Percentiles rank a stretch among this genome's conserved stretches.
Evolutionary conservation across 2,329 filamentous ascomycete genomes (phyloP).

Genomic region (Laburnicola sp.): DNA sequence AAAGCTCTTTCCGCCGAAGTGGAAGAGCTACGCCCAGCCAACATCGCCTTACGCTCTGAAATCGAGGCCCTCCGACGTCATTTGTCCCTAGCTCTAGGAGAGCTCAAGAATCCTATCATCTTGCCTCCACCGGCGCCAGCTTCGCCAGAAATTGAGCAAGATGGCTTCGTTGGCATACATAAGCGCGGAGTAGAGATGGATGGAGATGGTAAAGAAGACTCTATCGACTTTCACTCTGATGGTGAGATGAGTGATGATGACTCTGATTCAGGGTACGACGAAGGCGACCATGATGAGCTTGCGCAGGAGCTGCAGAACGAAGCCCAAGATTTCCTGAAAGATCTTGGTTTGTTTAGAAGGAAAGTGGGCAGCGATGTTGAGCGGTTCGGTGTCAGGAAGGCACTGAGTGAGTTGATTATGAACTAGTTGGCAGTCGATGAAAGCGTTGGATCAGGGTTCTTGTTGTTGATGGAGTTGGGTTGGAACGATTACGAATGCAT

Average conservation of each 20-base stretch:
- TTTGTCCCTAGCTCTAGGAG: constrained; percentile 80
- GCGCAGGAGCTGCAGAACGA: constrained; percentile 74
- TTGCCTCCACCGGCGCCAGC: constrained; percentile 44
- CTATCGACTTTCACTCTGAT: constrained; percentile 30
- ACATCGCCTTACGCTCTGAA: constrained; percentile 65
- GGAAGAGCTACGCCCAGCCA: constrained; percentile 52
- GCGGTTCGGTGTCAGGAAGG: constrained; percentile 55
- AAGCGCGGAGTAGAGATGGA: constrained; percentile 15
- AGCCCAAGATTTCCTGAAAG: constrained; percentile 80
- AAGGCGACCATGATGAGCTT: constrained; percentile 60
- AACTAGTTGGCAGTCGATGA: constrained; percentile 1
- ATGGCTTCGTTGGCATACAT: constrained; percentile 29
- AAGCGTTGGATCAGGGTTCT: too few species aligned
- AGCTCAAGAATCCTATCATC: constrained; percentile 89
- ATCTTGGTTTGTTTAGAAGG: constrained; percentile 76
- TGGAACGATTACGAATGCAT: constrained; percentile 32
- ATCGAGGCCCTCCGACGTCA: constrained; percentile 89
- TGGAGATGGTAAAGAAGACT: constrained; percentile 32
- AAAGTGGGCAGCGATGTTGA: constrained; percentile 84
- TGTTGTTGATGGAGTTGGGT: constrained; percentile 1
- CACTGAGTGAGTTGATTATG: constrained; percentile 25
- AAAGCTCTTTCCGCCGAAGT: constrained; percentile 67
- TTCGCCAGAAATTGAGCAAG: constrained; percentile 39
- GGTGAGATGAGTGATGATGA: constrained; percentile 43
- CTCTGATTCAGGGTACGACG: constrained; percentile 59